These are phyloP conservation scores for Colletotrichum liriopes DNA, from an alignment of 2,329 filamentous ascomycete species.

Conservation along the genomic window DNA sequence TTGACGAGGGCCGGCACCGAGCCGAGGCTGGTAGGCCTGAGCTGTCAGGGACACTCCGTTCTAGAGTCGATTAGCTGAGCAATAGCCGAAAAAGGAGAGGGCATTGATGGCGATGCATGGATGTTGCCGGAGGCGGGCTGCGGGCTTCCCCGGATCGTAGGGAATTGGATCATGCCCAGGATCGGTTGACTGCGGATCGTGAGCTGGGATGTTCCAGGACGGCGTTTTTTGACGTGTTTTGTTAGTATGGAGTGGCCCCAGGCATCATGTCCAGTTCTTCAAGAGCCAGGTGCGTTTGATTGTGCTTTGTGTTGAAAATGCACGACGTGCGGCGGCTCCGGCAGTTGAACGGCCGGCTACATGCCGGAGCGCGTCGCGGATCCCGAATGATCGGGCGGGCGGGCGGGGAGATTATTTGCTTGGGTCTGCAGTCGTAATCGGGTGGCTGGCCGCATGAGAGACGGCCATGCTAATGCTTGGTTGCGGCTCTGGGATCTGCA, in stretches of 20 bases:
- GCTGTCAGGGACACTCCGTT: background rate
- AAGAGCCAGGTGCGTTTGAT: background rate
- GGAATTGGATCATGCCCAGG: background rate
- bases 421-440: constrained; percentile 11
- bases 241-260: background rate
- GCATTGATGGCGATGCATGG: constrained; percentile 34
- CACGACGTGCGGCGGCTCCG: background rate
- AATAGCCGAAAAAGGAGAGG: background rate
- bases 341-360: constrained; percentile 12
- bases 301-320: no score
- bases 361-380: constrained; percentile 20
- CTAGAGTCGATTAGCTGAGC: background rate
- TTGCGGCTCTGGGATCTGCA: constrained; percentile 11
- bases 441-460: constrained; percentile 22
- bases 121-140: constrained; percentile 26
- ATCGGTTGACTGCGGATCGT: background rate
- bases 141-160: constrained; percentile 25
- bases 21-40: background rate
- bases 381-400: background rate
- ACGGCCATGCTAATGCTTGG: constrained; percentile 14
- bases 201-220: constrained; percentile 8
- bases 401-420: background rate
- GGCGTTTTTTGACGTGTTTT: background rate
- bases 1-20: constrained; percentile 10
- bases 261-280: no score